Evolutionary conservation across 1,284 basidiomycete species (phyloP).

Genomic region (Ganoderma lucidum): DNA sequence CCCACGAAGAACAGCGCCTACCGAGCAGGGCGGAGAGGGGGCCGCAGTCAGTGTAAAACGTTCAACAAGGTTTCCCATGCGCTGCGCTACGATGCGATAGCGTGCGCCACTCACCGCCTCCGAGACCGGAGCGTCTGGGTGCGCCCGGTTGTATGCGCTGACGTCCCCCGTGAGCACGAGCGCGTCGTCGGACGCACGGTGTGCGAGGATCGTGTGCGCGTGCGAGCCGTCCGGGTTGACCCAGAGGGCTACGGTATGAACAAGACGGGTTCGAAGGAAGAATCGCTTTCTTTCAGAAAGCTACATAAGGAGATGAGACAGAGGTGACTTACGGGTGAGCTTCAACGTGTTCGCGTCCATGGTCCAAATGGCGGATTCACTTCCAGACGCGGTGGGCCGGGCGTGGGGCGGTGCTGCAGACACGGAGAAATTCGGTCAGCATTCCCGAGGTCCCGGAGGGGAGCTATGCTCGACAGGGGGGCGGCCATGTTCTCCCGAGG

Average conservation of each 20-base stretch:
- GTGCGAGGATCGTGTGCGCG: slow-evolving; percentile 25
- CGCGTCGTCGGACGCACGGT: slow-evolving; percentile 26
- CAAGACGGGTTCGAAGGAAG: not conserved
- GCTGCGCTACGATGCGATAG: not conserved
- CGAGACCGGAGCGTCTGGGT: slow-evolving; percentile 15
- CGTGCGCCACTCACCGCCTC: slow-evolving; percentile 29
- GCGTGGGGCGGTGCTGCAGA: slow-evolving; percentile 27
- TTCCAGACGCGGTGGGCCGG: slow-evolving; percentile 22
- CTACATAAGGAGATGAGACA: not conserved
- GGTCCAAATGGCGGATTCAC: slow-evolving; percentile 38
- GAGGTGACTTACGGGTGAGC: slow-evolving; percentile 32
- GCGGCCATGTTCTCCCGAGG: not conserved
- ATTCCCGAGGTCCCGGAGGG: not conserved
- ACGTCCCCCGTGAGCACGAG: slow-evolving; percentile 33
- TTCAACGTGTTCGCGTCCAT: slow-evolving; percentile 28
- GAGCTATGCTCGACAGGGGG: not conserved
- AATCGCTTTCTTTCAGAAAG: not conserved
- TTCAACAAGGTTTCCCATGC: not conserved
- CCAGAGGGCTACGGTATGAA: slow-evolving; percentile 21
- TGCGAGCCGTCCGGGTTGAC: slow-evolving; percentile 35
- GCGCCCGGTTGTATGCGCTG: slow-evolving; percentile 29
- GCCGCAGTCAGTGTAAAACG: not conserved
- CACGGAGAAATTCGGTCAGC: slow-evolving; percentile 7
- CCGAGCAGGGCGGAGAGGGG: not conserved
- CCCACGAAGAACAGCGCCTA: slow-evolving; percentile 26